Base-by-base conservation (phyloP, 176 grass and related monocot genomes). In the Cenchrus fungigraminus region DNA sequence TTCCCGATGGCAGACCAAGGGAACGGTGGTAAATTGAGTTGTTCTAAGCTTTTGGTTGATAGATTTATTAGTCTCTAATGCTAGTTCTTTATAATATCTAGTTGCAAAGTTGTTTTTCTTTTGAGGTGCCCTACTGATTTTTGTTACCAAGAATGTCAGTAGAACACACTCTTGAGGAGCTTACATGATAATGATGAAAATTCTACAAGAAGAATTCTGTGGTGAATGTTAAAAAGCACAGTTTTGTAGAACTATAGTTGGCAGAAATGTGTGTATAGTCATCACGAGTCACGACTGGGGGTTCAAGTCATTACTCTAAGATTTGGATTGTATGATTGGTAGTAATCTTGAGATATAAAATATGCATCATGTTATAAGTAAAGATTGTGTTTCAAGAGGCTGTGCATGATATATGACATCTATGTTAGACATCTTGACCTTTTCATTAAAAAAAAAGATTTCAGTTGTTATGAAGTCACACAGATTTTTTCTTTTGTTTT, bases 1-100 rank as follows among this genome's bases (percentile, higher is more conserved):
- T 96, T 91, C 93, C 93, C 60, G 97, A 99, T 73, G 97, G 93
- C 65, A 94, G 71, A 43, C 84, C 76, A 43, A 95, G 97, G 79
- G 93, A 94, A 82, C 84, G 82, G 71, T 99, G 93, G 97, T 99
- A 92, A 86, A 77, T 34, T 60, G 44, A 76, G 73, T 4, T 82
- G 68, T 73, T 73, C 32, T 46, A 10, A 44, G 16, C 45, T 74
- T 75, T 63, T 55, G 13, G 40, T 25, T 91, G 69, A 28, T 91
- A 91, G 74, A 83, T 54, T 44, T 61, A 6, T 57, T 83, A 61
- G 67, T 62, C 31, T 55, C 22, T 75, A 22, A 46, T 55, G 1
- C 74, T 80, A 84, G 75, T 71, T 84, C 8, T 74, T 83, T 63
- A 83, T 76, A 44, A 49, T n/a, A 62, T 80, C 62, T 76, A 31